Evolutionary conservation across 2,329 filamentous ascomycete species (phyloP).

Genomic region (Epichloe baconii): DNA sequence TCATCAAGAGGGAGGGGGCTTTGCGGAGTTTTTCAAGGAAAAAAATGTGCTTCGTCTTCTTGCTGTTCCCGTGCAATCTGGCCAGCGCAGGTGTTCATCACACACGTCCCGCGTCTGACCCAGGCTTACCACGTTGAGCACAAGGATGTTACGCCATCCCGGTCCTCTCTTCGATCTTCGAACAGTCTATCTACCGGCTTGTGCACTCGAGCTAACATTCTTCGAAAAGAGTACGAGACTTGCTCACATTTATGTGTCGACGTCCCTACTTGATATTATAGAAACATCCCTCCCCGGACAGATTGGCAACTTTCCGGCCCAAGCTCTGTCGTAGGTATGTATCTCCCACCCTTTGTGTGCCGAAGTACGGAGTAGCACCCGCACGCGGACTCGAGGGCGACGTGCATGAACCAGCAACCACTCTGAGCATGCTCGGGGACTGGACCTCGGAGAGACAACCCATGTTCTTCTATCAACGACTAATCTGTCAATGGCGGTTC

Average conservation of each 20-base stretch:
- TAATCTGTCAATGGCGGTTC: background rate
- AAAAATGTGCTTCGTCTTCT: background rate
- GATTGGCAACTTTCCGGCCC: background rate
- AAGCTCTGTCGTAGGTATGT: background rate
- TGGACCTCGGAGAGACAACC: background rate
- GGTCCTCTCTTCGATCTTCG: background rate
- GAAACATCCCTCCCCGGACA: background rate
- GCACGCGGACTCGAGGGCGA: background rate
- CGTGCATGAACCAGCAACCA: background rate
- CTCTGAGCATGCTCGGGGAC: background rate
- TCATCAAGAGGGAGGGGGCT: no score
- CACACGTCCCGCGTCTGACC: background rate
- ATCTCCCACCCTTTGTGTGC: background rate
- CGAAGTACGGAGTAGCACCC: background rate
- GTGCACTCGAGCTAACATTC: conserved; percentile 3
- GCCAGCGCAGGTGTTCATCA: background rate
- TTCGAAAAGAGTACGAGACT: background rate
- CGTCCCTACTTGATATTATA: background rate
- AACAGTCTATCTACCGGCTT: background rate
- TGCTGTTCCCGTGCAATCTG: background rate
- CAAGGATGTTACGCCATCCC: conserved; percentile 2
- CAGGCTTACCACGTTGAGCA: background rate
- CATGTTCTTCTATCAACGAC: background rate
- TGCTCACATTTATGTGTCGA: background rate
- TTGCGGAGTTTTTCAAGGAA: no score